Conservation (phyloP, 179 eudicot species). For the Corrigiola litoralis region DNA sequence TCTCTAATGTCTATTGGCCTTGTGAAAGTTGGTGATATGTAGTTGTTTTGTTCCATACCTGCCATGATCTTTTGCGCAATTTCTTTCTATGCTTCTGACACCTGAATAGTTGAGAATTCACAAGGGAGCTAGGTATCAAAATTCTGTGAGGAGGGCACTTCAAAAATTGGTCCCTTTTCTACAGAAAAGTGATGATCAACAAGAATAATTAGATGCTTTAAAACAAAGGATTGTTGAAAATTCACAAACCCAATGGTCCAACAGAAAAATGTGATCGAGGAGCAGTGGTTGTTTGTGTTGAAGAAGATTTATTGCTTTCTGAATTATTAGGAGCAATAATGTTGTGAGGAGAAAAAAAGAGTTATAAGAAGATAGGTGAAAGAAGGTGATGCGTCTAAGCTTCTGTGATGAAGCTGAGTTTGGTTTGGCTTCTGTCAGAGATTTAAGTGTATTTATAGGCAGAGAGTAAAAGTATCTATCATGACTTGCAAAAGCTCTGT, state of each 20-base stretch:
- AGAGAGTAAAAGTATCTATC: not conserved
- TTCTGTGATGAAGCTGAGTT: slow-evolving; percentile 15
- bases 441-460: slow-evolving; percentile 30
- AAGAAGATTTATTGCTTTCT: slow-evolving; percentile 9
- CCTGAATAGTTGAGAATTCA: slow-evolving; percentile 7
- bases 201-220: not conserved
- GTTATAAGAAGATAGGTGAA: not conserved
- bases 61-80: slow-evolving; percentile 7
- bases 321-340: slow-evolving; percentile 6
- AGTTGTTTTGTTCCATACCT: slow-evolving; percentile 40
- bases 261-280: slow-evolving; percentile 20
- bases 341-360: not conserved
- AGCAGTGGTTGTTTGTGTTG: slow-evolving; percentile 12
- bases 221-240: not conserved
- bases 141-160: slow-evolving; percentile 20
- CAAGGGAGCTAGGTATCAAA: not conserved
- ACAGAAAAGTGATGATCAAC: not conserved
- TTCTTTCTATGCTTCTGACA: too few relatives aligned
- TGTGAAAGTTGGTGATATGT: slow-evolving; percentile 12
- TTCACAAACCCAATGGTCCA: slow-evolving; percentile 17
- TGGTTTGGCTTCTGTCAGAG: slow-evolving; percentile 12
- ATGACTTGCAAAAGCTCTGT: slow-evolving; percentile 17
- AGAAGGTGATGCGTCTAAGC: not conserved
- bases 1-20: slow-evolving; percentile 33
- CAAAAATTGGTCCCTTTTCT: slow-evolving; percentile 27